These are phyloP conservation scores for Aureobasidium sp. DNA, from an alignment of 2,329 filamentous ascomycete species.

Conservation along the genomic window DNA sequence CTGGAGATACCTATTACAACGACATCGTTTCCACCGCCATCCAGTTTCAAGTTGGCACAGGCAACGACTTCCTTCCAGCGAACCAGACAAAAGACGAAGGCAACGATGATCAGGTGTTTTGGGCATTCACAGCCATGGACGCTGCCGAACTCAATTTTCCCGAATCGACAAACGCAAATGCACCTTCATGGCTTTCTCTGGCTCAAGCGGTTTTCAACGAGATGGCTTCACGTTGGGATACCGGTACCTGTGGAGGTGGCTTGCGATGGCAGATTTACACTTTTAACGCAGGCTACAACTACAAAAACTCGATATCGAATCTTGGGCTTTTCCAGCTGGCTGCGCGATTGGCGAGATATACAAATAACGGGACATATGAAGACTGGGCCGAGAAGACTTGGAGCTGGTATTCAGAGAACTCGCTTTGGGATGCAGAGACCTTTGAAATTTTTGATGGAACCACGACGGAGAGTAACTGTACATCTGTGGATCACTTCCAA, in stretches of 20 bases:
- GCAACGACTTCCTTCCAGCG: slow-evolving; percentile 47
- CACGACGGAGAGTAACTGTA: slow-evolving; percentile 49
- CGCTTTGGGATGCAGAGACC: slow-evolving; percentile 56
- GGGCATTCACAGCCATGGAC: slow-evolving; percentile 84
- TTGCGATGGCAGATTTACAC: slow-evolving; percentile 88
- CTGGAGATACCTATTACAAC: slow-evolving; percentile 48
- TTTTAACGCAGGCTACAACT: slow-evolving; percentile 80
- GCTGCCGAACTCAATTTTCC: slow-evolving; percentile 82
- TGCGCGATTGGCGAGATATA: slow-evolving; percentile 51
- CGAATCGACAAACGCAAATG: slow-evolving; percentile 66
- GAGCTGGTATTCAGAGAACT: slow-evolving; percentile 46
- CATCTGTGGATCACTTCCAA: slow-evolving; percentile 47
- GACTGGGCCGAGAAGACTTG: slow-evolving; percentile 62
- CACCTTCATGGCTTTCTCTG: slow-evolving; percentile 74
- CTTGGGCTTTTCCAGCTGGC: slow-evolving; percentile 86
- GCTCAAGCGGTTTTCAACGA: slow-evolving; percentile 85
- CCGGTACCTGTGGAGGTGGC: slow-evolving; percentile 72
- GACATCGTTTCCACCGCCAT: slow-evolving; percentile 45
- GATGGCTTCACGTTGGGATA: slow-evolving; percentile 77
- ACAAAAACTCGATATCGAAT: slow-evolving; percentile 87
- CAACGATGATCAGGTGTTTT: slow-evolving; percentile 77
- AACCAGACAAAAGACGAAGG: slow-evolving; percentile 38
- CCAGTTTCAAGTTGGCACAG: slow-evolving; percentile 44
- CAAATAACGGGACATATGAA: slow-evolving; percentile 59
- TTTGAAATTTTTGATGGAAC: slow-evolving; percentile 49